phyloP scores from a whole-genome alignment of 495 filamentous ascomycete species.

The Usnea hakonensis region DNA sequence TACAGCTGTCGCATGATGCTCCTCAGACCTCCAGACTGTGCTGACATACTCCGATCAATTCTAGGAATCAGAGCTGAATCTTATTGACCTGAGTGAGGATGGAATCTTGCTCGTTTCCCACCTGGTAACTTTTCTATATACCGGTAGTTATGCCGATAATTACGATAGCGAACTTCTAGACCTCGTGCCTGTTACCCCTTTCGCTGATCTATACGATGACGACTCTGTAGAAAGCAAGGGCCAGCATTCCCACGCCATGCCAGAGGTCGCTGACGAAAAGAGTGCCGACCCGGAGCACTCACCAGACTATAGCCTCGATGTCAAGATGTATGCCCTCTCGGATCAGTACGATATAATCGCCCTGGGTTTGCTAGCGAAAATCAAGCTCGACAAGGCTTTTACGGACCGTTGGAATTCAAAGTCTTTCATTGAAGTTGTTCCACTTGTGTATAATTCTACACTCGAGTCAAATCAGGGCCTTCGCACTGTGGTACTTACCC shows the following conservation, averaged over 20 bases:
- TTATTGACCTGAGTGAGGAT: background rate
- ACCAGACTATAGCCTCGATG: background rate
- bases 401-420: background rate
- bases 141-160: background rate
- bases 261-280: too few relatives aligned
- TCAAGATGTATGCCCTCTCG: constrained; percentile 1
- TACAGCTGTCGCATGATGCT: background rate
- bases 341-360: constrained; percentile 3
- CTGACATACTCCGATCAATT: background rate
- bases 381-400: background rate
- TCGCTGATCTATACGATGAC: too few relatives aligned
- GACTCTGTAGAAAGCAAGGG: too few relatives aligned
- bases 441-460: background rate
- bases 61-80: background rate
- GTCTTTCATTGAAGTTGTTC: background rate
- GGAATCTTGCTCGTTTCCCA: background rate
- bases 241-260: too few relatives aligned
- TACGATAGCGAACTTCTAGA: too few relatives aligned
- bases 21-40: background rate
- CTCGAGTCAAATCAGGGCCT: background rate
- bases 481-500: background rate
- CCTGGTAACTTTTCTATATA: background rate
- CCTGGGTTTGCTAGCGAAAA: background rate
- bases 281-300: background rate
- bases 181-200: too few relatives aligned